Base-by-base conservation (phyloP, 2,329 filamentous ascomycete genomes). In the Aspergillus candidus region DNA sequence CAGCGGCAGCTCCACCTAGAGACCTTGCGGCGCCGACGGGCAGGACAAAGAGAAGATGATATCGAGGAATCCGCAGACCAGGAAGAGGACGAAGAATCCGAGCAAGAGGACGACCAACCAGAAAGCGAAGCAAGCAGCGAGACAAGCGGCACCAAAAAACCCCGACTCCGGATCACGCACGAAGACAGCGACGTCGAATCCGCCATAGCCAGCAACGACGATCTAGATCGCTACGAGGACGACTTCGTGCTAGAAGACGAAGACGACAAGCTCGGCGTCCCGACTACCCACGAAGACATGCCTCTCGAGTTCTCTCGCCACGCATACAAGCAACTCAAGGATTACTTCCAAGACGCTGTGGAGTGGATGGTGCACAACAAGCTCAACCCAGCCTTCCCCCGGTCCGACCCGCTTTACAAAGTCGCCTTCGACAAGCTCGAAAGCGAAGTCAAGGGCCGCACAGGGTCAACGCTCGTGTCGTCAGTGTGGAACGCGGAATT, bases 351-450 rank as follows among this genome's bases (percentile, higher is more conserved):
- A 38, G 80, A 83, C 54, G 83, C 80, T 0, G 73, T 91, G 2
- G 84, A 88, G 59, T 91, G 86, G 86, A 83, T 90, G 67, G 82
- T 91, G 2, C 84, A 88, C 56, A 86, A 85, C 59, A 83, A 84
- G 54, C 74, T 93, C 40, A 84, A 89, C 52, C 86, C 85, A 0
- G 79, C 73, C 0, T 90, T 89, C 55, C 68, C 76, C 10, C 74
- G 75, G 13, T 68, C 76, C 4, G 79, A 86, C 47, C 72, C 77
- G 6, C 69, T 88, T 11, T 93, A 88, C 62, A 57, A 67, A 11
- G 72, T 85, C 18, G 81, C 85, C 0, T 89, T 88, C 70, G 69
- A 70, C 38, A 88, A 87, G 57, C 71, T 91, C 0, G 78, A 87
- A 51, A 79, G 86, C 51, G 84, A 89, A 59, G 79, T 86, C 11